phyloP scores from a whole-genome alignment of 345 rosid species.

The Boechera retrofracta region DNA sequence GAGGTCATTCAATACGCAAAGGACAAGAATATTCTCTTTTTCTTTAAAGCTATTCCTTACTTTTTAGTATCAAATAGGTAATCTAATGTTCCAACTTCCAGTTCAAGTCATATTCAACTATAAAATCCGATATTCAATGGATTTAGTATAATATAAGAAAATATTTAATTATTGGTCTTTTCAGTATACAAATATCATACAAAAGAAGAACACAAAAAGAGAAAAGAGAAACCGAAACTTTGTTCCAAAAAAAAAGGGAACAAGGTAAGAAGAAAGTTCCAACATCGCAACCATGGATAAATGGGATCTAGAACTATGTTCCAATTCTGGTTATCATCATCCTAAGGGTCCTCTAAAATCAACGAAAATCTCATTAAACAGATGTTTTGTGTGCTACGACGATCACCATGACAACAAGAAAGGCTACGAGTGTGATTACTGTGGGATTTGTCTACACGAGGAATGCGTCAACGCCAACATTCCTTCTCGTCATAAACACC shows the following conservation, averaged over 20 bases:
- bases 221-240: not conserved
- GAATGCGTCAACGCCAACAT: not conserved
- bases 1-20: too few species aligned
- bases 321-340: too few species aligned
- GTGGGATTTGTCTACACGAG: not conserved
- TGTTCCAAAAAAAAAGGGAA: not conserved
- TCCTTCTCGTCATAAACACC: constrained; percentile 27
- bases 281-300: not conserved
- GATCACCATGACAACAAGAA: not conserved
- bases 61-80: constrained; percentile 2
- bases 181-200: not conserved
- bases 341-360: not conserved
- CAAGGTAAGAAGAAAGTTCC: not conserved
- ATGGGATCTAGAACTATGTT: too few species aligned
- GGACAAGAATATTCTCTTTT: not conserved
- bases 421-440: constrained; percentile 1
- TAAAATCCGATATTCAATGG: not conserved
- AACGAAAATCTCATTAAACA: not conserved
- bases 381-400: not conserved
- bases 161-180: not conserved
- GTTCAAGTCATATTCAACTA: not conserved
- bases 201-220: not conserved
- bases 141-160: too few species aligned
- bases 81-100: not conserved
- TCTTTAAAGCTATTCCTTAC: not conserved